Base-by-base conservation (phyloP, 441 rosid species). In the Biscutella laevigata region DNA sequence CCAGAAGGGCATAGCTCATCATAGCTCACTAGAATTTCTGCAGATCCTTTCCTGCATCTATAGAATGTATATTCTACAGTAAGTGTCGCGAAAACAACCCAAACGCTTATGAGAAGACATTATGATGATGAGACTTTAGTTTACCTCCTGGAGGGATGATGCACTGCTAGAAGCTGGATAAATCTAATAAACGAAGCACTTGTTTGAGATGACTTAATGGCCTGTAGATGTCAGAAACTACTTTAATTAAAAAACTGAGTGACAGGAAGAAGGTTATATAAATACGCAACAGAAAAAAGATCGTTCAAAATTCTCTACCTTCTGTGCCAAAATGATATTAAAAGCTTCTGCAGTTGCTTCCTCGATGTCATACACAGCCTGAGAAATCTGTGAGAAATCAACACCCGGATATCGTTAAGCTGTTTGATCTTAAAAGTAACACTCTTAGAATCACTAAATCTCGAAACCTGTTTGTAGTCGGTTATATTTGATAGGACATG, bases 11-110 rank as follows among this genome's bases (percentile, higher is more conserved):
- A 75, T 51, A 80, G 28, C 40, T 88, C 89, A 75, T 86, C 96
- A 51, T 85, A 86, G 64, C 83, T 84, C 61, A 92, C 84, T 4
- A 92, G 82, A 41, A 88, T 55, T 57, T 86, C 88, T 39, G 98
- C 95, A 70, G 81, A 77, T 67, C 98, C 98, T 79, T 77, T 82
- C 40, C 98, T 86, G 66, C 98, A 92, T 77, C 98, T 92, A 59
- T 48, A 44, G 58, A 57, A 67, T 45, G 49, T 46, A 53, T 30
- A 64, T 32, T 68, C 58, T 42, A 59, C 57, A 57, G 74, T 27
- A 57, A 57, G 40, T 64, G 50, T 43, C 44, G 71, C 60, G 53
- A 44, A 70, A 28, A 53, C 16, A 33, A 42, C 6, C 4, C 8
- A 49, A 48, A 28, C 22, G 30, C 60, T 59, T 30, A 28, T 39